Base-by-base conservation (phyloP, 768 basidiomycete species). In the Lactarius quietus region DNA sequence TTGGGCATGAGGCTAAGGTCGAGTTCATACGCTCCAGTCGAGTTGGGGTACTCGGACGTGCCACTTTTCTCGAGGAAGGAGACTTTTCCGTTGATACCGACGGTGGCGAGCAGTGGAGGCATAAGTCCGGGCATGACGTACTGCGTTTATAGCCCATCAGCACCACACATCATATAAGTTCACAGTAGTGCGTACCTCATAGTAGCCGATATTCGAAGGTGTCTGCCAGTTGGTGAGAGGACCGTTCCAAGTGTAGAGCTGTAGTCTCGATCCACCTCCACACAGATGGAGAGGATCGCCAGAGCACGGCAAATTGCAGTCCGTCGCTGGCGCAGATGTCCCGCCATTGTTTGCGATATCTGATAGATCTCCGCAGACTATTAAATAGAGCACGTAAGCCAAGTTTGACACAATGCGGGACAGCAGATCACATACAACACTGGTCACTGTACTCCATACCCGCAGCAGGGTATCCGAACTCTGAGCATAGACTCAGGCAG, bases 41-140 rank as follows among this genome's bases (percentile, higher is more conserved):
- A 81, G 73, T 90, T 90, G 3, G 72, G 63, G 63, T 78, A 85
- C 39, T 83, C 83, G 63, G 80, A 81, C 29, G 89, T 90, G 12
- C 89, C 88, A 4, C 59, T 75, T 73, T 92, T 93, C 74, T 93
- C 90, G 9, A 93, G 77, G 77, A 92, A 89, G 1, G 86, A 83
- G 57, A 92, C 86, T 71, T 92, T 93, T 78, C 88, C 86, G 78
- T 92, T 92, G 75, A 89, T 79, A 1, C 90, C 89, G 36, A 93
- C 77, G 0, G 90, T 92, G 3, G 88, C 84, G 41, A 91, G 83
- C 64, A 92, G 77, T 4, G 90, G 89, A 15, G 90, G 84, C 59
- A 90, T 80, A 36, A 90, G 79, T 2, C 90, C 90, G 0, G 77
- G 76, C 18, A 83, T 76, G 35, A 84, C 72, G 70, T 79, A 79